phyloP scores from a whole-genome alignment of 768 basidiomycete genomes.

The Naganishia antarctica region DNA sequence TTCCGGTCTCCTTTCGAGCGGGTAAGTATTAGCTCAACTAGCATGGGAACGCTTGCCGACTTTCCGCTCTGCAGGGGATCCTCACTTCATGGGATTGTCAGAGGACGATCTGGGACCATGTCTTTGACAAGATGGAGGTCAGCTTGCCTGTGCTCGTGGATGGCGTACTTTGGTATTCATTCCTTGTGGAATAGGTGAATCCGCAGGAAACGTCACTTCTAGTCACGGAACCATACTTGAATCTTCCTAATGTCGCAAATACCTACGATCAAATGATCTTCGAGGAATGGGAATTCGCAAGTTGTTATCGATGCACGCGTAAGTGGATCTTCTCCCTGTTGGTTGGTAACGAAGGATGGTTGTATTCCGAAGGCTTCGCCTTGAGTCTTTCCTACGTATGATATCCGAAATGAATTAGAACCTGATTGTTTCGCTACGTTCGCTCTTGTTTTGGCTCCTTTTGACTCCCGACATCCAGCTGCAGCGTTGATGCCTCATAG shows the following conservation, averaged over 20 bases:
- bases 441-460: constrained; percentile 1
- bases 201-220: constrained; percentile 68
- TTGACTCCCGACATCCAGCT: constrained; percentile 53
- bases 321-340: constrained; percentile 46
- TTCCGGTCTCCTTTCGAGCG: constrained; percentile 84
- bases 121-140: constrained; percentile 60
- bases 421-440: constrained; percentile 14
- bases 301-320: constrained; percentile 78
- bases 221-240: constrained; percentile 91
- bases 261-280: constrained; percentile 93
- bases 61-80: constrained; percentile 62
- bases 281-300: constrained; percentile 89
- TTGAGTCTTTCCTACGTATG: not conserved
- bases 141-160: not conserved
- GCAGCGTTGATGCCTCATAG: constrained; percentile 75
- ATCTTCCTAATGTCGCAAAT: constrained; percentile 84
- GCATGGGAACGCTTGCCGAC: not conserved
- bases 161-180: constrained; percentile 53
- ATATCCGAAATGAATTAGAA: not conserved
- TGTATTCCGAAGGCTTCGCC: not conserved
- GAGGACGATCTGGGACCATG: constrained; percentile 86
- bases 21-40: constrained; percentile 52
- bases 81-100: constrained; percentile 92
- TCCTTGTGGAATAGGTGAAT: constrained; percentile 46
- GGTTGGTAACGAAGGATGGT: not conserved